Conservation (phyloP, 2,329 filamentous ascomycete genomes). For the Sporothrix schenckii region DNA sequence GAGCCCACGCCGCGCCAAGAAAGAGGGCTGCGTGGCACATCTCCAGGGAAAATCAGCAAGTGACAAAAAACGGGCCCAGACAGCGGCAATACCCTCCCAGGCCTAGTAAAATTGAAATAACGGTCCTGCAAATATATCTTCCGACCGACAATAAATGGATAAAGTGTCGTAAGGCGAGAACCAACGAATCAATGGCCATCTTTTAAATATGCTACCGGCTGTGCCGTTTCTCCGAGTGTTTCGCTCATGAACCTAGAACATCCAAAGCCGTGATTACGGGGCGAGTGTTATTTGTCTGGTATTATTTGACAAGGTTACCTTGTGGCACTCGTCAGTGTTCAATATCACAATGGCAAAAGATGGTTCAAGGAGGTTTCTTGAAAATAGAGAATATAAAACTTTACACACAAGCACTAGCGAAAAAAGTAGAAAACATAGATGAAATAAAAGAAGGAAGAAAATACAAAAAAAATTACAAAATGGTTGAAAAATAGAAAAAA, state of each 20-base stretch:
- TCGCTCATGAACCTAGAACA: neutral
- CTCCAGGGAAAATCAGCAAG: neutral
- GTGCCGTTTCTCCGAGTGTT: neutral
- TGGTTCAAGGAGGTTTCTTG: too few species aligned
- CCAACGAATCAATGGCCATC: neutral
- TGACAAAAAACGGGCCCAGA: neutral
- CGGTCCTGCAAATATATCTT: neutral
- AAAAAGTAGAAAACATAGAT: neutral
- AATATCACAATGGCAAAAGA: too few species aligned
- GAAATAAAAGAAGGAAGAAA: neutral
- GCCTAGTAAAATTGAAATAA: neutral
- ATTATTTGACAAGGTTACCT: too few species aligned
- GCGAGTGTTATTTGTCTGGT: too few species aligned
- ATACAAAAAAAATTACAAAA: neutral
- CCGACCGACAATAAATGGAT: neutral
- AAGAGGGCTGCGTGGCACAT: conserved; percentile 4
- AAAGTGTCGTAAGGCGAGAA: neutral
- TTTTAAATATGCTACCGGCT: neutral
- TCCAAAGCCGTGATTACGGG: too few species aligned
- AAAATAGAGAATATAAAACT: neutral
- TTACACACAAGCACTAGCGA: neutral
- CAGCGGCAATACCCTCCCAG: conserved; percentile 8
- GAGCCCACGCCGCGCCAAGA: neutral
- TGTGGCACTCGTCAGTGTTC: too few species aligned
- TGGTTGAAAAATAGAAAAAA: neutral